Evolutionary conservation across 345 rosid genomes (phyloP).

Genomic region (Euclidium syriacum): DNA sequence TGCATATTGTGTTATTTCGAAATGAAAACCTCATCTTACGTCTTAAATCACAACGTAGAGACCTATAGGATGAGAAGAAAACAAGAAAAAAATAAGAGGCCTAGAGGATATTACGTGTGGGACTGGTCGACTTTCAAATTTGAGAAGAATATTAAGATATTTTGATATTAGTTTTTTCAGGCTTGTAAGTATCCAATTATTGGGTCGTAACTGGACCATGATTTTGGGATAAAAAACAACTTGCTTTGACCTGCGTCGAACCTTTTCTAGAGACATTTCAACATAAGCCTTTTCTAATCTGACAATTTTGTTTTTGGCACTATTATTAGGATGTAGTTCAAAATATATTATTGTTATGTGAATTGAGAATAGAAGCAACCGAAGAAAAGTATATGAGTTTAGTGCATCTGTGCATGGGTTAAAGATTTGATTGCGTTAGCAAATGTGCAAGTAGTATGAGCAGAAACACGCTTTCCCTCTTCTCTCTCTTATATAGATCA

Average conservation of each 20-base stretch:
- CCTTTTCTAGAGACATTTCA: not conserved
- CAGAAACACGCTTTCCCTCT: constrained; percentile 17
- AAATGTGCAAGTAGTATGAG: constrained; percentile 24
- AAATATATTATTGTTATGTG: not conserved
- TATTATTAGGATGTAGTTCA: not conserved
- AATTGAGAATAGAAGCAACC: constrained; percentile 18
- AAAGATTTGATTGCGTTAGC: constrained; percentile 28
- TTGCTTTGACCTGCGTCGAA: not conserved
- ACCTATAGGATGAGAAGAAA: not conserved
- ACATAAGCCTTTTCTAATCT: not conserved
- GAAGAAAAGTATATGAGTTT: constrained; percentile 18
- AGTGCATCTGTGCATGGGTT: constrained; percentile 28
- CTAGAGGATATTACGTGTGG: constrained; percentile 20
- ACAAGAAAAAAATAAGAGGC: not conserved
- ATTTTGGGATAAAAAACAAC: constrained; percentile 21
- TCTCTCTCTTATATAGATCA: not conserved
- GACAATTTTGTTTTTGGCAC: not conserved
- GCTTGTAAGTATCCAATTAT: constrained; percentile 19
- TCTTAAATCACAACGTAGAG: constrained; percentile 1
- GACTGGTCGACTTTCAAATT: constrained; percentile 19
- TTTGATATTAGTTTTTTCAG: not conserved
- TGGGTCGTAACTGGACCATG: constrained; percentile 13
- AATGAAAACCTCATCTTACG: not conserved
- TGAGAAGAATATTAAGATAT: not conserved
- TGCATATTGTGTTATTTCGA: not conserved